A percentile compares a stretch with the other conserved stretches of the same genome.
Conservation (phyloP, 495 filamentous ascomycete genomes). For the Tuber borchii region DNA sequence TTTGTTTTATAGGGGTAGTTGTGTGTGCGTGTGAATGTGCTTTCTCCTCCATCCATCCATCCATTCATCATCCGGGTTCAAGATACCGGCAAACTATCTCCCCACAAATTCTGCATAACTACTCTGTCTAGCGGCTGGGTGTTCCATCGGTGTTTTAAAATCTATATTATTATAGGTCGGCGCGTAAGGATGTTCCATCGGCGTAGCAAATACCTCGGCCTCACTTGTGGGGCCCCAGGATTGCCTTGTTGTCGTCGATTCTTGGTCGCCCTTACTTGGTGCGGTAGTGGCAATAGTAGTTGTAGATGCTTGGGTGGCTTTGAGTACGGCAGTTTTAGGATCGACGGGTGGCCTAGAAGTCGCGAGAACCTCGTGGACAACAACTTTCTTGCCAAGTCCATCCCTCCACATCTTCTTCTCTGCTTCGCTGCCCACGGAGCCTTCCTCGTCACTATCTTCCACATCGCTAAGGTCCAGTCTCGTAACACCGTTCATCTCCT, state of each 20-base stretch:
- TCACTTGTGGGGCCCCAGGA: constrained; percentile 6
- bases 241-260: neutral
- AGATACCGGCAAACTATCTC: constrained; percentile 19
- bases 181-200: constrained; percentile 20
- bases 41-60: constrained; percentile 6
- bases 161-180: constrained; percentile 6
- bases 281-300: neutral
- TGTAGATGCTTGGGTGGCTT: neutral
- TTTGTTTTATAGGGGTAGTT: neutral
- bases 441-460: constrained; percentile 36
- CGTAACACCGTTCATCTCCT: constrained; percentile 23
- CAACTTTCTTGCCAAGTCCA: constrained; percentile 33
- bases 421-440: constrained; percentile 29
- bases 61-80: constrained; percentile 1
- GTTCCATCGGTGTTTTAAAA: constrained; percentile 24
- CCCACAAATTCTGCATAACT: constrained; percentile 28
- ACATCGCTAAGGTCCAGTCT: constrained; percentile 38
- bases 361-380: constrained; percentile 26
- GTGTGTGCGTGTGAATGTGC: neutral
- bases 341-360: neutral
- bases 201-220: constrained; percentile 23
- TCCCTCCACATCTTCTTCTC: constrained; percentile 41
- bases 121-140: constrained; percentile 30
- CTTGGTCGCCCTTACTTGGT: neutral
- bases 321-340: neutral